A percentile compares a stretch with the other conserved stretches of the same genome.
Conservation (phyloP, 495 filamentous ascomycete species). For the Aspergillus cristatus region DNA sequence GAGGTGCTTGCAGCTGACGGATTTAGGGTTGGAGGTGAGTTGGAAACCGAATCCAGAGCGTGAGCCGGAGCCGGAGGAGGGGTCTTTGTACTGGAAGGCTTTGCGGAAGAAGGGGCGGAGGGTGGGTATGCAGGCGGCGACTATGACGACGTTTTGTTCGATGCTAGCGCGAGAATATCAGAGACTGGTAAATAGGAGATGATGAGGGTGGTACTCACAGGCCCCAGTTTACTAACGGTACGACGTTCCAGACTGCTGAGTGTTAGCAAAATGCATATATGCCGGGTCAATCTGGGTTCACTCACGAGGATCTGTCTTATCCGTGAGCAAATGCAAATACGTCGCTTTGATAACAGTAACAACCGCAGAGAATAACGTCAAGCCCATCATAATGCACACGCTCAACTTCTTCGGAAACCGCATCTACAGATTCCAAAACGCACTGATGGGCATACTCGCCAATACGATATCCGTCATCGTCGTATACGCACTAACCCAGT, state of each 20-base stretch:
- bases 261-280: no score
- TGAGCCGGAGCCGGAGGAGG: constrained; percentile 1
- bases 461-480: constrained; percentile 20
- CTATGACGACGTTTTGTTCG: constrained; percentile 23
- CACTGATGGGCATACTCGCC: constrained; percentile 15
- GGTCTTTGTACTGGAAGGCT: constrained; percentile 3
- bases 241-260: constrained; percentile 7
- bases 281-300: neutral
- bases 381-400: constrained; percentile 19
- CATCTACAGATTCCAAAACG: constrained; percentile 20
- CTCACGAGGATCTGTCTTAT: constrained; percentile 11
- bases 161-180: neutral
- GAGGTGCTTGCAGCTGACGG: neutral
- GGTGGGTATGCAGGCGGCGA: constrained; percentile 28
- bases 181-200: no score
- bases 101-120: constrained; percentile 21
- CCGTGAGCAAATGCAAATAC: constrained; percentile 11
- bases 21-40: constrained; percentile 1
- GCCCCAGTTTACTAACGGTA: constrained; percentile 10
- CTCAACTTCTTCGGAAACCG: constrained; percentile 10
- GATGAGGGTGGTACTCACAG: constrained; percentile 6
- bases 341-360: constrained; percentile 14
- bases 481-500: constrained; percentile 18
- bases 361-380: constrained; percentile 14
- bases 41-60: constrained; percentile 1